These are phyloP conservation scores for Cyclospora cayetanensis DNA, from an alignment of 169 alveolate species.

Conservation along the genomic window DNA sequence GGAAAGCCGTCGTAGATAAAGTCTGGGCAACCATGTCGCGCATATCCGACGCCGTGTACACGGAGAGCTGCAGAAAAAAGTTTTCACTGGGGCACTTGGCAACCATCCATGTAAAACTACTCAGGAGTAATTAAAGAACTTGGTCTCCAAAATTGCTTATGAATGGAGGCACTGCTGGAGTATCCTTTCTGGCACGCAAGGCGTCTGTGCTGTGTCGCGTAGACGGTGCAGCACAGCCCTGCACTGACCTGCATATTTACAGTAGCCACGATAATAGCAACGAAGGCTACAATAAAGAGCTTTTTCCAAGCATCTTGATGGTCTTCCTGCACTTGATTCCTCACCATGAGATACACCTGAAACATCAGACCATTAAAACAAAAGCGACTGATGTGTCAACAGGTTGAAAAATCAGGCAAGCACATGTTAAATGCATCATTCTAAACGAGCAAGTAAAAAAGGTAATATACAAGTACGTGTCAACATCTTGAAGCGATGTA, in stretches of 20 bases:
- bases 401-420: too few relatives aligned
- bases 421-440: too few relatives aligned
- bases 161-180: not conserved
- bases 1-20: not conserved
- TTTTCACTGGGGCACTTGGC: not conserved
- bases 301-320: constrained; percentile 50
- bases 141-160: not conserved
- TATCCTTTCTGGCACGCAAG: too few relatives aligned
- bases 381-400: too few relatives aligned
- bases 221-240: not conserved
- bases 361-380: too few relatives aligned
- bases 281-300: constrained; percentile 24
- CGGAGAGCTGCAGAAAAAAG: not conserved
- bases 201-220: not conserved
- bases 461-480: too few relatives aligned
- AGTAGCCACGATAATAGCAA: constrained; percentile 1
- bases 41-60: not conserved
- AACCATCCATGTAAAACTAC: not conserved
- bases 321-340: constrained; percentile 40
- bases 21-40: not conserved
- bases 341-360: constrained; percentile 27
- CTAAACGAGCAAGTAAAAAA: too few relatives aligned
- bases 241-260: constrained; percentile 7
- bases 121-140: not conserved
- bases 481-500: too few relatives aligned